These are phyloP conservation scores for Manihot esculenta DNA, from an alignment of 441 rosid genomes.

Conservation along the genomic window DNA sequence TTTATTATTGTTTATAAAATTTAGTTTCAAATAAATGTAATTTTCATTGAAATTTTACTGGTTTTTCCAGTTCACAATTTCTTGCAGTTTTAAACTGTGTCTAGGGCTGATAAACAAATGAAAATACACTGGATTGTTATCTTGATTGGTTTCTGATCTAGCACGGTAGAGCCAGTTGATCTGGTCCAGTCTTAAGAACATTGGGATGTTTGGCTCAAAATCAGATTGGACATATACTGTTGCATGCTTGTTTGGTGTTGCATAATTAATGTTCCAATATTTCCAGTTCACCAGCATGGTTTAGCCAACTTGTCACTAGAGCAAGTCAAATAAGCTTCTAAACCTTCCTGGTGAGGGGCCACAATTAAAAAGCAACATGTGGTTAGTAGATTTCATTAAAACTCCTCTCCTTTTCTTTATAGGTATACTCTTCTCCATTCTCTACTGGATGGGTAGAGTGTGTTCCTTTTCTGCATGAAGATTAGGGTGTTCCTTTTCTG, in stretches of 20 bases:
- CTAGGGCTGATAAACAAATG: background rate
- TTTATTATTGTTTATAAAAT: no score
- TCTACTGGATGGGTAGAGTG: no score
- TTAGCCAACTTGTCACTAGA: background rate
- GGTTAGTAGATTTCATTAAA: background rate
- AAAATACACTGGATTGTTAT: background rate
- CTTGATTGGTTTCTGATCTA: background rate
- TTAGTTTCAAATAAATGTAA: background rate
- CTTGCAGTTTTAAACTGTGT: no score
- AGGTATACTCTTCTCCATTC: background rate
- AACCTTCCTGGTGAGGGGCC: background rate
- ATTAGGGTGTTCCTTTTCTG: no score
- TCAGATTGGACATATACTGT: background rate
- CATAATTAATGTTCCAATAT: constrained; percentile 1
- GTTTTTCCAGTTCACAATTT: background rate
- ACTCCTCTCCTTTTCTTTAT: background rate
- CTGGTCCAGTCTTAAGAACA: background rate
- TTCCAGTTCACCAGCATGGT: background rate
- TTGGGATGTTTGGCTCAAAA: background rate
- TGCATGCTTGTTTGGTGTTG: background rate
- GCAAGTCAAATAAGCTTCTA: background rate
- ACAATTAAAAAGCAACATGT: background rate
- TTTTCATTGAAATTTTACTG: background rate
- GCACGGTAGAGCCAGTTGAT: background rate
- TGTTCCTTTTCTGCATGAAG: no score